Evolutionary conservation across 2,329 filamentous ascomycete species (phyloP), one percentile per base, ranked within the genome.

Genomic region (Cercospora zeina): DNA sequence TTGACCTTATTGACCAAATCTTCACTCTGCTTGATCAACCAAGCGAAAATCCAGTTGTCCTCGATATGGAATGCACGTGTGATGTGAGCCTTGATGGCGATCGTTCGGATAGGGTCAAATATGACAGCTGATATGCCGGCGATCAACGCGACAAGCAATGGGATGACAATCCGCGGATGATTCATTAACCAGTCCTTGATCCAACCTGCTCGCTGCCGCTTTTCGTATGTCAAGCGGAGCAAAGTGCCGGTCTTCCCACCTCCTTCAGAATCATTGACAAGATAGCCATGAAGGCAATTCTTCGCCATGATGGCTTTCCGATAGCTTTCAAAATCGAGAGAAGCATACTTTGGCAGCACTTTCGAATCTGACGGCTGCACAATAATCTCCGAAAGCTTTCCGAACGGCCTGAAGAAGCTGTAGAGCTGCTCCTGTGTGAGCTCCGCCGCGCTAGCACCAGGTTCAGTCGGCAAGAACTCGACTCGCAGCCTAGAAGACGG

Each of bases 71-170:
- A 86, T 0, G 87, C 86, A 51, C 88, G 85, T 33, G 92, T 91
- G 55, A 99, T 87, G 73, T 96, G 92, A 3, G 89, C 83, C 71
- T 91, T 91, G 77, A 97, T 90, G 71, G 96, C 97, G 73, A 96
- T 95, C 0, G 92, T 93, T 49, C 95, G 87, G 62, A 99, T 93
- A 7, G 95, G 95, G 70, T 99, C 95, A 71, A 99, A 97, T 7
- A 97, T 82, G 1, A 90, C 86, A 19, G 97, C 91, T 0, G 93
- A 96, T 53, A 95, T 80, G 34, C 89, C 87, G 0, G 93, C 92
- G 31, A 96, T 74, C 2, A 97, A 77, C 1, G 92, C 93, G 14
- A 91, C 91, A 1, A 96, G 58, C 1, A 89, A 77, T 0, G 95
- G 93, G 51, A 99, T 88, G 27, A 96, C 89, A 50, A 97, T 90